Evolutionary conservation across 371 early-diverging fungal species (phyloP), one percentile per base, ranked within the genome.

Genomic region (Apophysomyces trapeziformis): DNA sequence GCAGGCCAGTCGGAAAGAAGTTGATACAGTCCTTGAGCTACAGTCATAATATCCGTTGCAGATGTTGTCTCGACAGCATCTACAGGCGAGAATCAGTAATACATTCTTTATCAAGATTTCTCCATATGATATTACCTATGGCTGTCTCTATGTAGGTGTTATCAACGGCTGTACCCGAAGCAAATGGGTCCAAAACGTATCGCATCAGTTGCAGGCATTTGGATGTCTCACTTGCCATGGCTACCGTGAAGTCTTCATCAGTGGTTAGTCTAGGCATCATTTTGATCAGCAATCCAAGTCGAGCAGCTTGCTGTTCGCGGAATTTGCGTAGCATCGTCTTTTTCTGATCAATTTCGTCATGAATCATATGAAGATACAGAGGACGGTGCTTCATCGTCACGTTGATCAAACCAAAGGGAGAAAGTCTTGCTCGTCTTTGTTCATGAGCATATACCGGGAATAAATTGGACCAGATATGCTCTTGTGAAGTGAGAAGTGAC

Each of bases 341-440:
- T 65, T 89, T 90, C n/a, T 79, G 65, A 0, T 69, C 72, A 45
- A 92, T 81, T 74, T 92, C 93, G 47, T 85, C 83, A 37, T 82
- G 84, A 32, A 85, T 74, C 16, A 88, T 71, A 41, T 84, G 80
- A 26, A 91, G 71, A 9, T 87, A 66, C 46, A 72, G 75, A 11
- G 76, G 78, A 9, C 71, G 86, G 56, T 63, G 78, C 12, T 61
- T 54, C 58, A 74, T 61, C 7, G 39, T 32, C 5, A 26, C 21
- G 46, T 41, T 61, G 11, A 61, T 14, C 9, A 61, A 43, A 45
- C 64, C 64, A 11, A 65, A 41, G 13, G 63, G 61, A 9, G 72
- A 66, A 7, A 61, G 57, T 13, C 58, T 18, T 21, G 41, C 16
- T 66, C 62, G 36, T 64, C 26, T 50, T 38, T 58, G 36, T 13